Percentiles rank a stretch among this genome's conserved stretches.
These are phyloP conservation scores for Arthrobotrys conoides DNA, from an alignment of 2,329 filamentous ascomycete species.

Conservation along the genomic window DNA sequence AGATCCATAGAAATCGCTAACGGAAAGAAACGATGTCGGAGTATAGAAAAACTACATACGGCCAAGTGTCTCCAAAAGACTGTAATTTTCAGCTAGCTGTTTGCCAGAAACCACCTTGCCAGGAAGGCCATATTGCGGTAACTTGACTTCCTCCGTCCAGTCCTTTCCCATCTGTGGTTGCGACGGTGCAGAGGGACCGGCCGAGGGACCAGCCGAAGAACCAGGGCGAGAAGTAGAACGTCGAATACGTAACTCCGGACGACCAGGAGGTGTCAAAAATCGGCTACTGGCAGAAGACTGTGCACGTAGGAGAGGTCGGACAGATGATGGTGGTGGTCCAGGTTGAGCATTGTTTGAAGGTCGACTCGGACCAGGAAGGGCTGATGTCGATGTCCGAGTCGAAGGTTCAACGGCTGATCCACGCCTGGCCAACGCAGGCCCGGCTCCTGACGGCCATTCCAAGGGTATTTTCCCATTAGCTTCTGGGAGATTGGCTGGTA, in stretches of 20 bases:
- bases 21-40: no score
- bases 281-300: conserved; percentile 6
- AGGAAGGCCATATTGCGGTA: conserved; percentile 5
- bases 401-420: neutral
- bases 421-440: neutral
- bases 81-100: conserved; percentile 28
- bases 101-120: conserved; percentile 12
- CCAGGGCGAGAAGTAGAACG: conserved; percentile 5
- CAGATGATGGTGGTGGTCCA: conserved; percentile 20
- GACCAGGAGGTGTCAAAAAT: neutral
- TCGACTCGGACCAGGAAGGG: neutral
- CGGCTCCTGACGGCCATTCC: neutral
- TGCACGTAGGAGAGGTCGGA: conserved; percentile 12
- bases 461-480: neutral
- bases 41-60: conserved; percentile 26
- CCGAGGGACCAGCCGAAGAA: neutral
- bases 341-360: neutral
- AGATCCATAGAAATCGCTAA: neutral
- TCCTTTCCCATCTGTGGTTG: neutral
- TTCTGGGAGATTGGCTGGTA: neutral
- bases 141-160: conserved; percentile 6
- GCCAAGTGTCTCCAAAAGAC: conserved; percentile 22
- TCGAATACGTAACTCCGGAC: conserved; percentile 4
- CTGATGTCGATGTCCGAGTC: neutral
- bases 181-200: neutral